Evolutionary conservation across 371 early-diverging fungal species (phyloP).

Genomic region (Mortierella polycephala): DNA sequence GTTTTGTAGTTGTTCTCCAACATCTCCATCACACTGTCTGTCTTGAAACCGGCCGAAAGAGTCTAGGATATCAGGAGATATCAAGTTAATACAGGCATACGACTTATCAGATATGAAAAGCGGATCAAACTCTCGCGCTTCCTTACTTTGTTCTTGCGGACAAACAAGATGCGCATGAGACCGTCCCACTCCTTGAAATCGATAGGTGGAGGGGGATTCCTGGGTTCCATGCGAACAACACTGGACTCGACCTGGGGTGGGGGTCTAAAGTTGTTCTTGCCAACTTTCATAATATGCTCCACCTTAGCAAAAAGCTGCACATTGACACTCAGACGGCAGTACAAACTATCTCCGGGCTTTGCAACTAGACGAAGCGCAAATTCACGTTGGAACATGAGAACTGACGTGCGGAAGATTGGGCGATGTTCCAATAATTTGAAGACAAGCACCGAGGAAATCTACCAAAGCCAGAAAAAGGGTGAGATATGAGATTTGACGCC

Average conservation of each 20-base stretch:
- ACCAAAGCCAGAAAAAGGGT: background rate
- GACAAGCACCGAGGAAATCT: constrained; percentile 95
- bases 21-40: constrained; percentile 85
- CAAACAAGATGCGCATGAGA: constrained; percentile 94
- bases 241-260: constrained; percentile 99
- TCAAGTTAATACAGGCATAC: background rate
- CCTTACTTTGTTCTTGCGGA: constrained; percentile 93
- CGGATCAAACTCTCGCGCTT: constrained; percentile 33
- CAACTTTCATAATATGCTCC: constrained; percentile 97
- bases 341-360: constrained; percentile 93
- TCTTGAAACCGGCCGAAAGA: constrained; percentile 92
- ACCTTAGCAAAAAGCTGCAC: constrained; percentile 98
- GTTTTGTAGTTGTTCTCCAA: constrained; percentile 96
- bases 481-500: too few species aligned
- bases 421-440: constrained; percentile 97
- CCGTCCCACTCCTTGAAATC: constrained; percentile 99
- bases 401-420: constrained; percentile 91
- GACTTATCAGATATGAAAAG: background rate
- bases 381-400: constrained; percentile 99
- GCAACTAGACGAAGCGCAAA: constrained; percentile 99
- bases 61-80: constrained; percentile 57
- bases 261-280: constrained; percentile 99
- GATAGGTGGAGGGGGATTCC: constrained; percentile 93
- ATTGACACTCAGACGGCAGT: constrained; percentile 97
- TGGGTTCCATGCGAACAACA: constrained; percentile 96